Evolutionary conservation across 352 stramenopile genomes (phyloP).

Genomic region (Globisporangium okanoganense): DNA sequence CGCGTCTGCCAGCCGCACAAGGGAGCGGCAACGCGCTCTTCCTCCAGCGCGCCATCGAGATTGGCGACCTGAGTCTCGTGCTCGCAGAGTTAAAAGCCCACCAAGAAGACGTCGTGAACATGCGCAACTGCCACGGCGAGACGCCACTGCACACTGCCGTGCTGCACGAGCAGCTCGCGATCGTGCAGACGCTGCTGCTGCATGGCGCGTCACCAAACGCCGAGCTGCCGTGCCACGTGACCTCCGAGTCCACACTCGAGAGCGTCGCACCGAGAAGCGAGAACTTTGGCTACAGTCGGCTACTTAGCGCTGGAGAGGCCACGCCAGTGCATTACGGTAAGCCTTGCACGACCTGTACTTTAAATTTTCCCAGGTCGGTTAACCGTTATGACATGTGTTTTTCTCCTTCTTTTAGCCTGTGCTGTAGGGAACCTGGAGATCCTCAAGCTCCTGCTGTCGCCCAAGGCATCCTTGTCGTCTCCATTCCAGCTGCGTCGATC

Average conservation of each 20-base stretch:
- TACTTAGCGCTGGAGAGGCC: slow-evolving; percentile 47
- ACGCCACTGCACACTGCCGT: slow-evolving; percentile 66
- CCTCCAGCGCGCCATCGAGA: slow-evolving; percentile 50
- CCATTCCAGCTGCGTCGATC: slow-evolving; percentile 21
- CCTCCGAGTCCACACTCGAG: slow-evolving; percentile 32
- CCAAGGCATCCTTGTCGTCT: slow-evolving; percentile 7
- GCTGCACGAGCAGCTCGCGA: slow-evolving; percentile 42
- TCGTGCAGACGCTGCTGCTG: slow-evolving; percentile 49
- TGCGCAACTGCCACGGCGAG: slow-evolving; percentile 50
- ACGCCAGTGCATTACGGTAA: slow-evolving; percentile 65
- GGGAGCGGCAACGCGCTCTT: slow-evolving; percentile 29
- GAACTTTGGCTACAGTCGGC: slow-evolving; percentile 56
- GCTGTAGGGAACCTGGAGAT: slow-evolving; percentile 48
- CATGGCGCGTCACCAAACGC: slow-evolving; percentile 38
- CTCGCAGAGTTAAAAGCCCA: slow-evolving; percentile 14
- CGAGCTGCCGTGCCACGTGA: slow-evolving; percentile 23
- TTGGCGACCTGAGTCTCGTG: slow-evolving; percentile 44
- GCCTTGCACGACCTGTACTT: too few relatives aligned
- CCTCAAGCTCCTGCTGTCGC: slow-evolving; percentile 51
- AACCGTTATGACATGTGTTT: too few relatives aligned
- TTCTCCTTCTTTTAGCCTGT: slow-evolving; percentile 25
- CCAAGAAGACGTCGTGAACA: neutral
- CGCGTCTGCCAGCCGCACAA: slow-evolving; percentile 28
- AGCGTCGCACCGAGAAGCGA: slow-evolving; percentile 44
- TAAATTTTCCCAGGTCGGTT: too few relatives aligned